Conservation (phyloP, 2,329 filamentous ascomycete species). For the Colletotrichum tropicicola region DNA sequence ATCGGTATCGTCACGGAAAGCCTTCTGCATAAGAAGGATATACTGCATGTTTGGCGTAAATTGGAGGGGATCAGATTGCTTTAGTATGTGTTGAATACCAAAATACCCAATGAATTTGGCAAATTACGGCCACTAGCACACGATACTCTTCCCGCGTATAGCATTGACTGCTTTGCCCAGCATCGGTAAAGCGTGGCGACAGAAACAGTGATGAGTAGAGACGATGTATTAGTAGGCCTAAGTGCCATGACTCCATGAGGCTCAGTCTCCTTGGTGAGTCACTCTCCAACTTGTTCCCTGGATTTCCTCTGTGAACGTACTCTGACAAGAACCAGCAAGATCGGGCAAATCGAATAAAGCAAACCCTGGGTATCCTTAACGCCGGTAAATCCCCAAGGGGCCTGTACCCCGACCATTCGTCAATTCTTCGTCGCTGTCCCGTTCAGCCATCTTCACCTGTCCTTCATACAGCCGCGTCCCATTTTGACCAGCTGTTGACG, state of each 20-base stretch:
- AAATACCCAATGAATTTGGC: constrained; percentile 29
- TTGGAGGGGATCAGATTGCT: constrained; percentile 26
- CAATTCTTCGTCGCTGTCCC: background rate
- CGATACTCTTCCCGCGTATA: background rate
- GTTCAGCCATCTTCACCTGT: background rate
- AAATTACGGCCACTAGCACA: background rate
- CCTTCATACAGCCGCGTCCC: constrained; percentile 14
- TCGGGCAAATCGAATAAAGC: constrained; percentile 6
- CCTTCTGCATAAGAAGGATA: constrained; percentile 17
- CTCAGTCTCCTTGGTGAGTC: background rate
- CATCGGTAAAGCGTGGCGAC: too few relatives aligned
- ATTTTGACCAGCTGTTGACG: constrained; percentile 22
- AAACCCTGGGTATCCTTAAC: constrained; percentile 25
- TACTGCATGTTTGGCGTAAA: constrained; percentile 32
- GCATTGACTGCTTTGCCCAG: too few relatives aligned
- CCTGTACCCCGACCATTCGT: background rate
- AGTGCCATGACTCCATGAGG: background rate
- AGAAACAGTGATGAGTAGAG: too few relatives aligned
- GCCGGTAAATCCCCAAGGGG: background rate
- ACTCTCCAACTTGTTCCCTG: constrained; percentile 1
- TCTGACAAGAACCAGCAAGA: constrained; percentile 11
- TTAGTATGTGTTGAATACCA: constrained; percentile 30
- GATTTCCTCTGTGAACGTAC: background rate
- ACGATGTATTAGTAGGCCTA: background rate
- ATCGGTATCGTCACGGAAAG: background rate